Percentiles rank a stretch among this genome's conserved stretches.
These are phyloP conservation scores for Streptanthus diversifolius DNA, from an alignment of 345 rosid species.

Conservation along the genomic window DNA sequence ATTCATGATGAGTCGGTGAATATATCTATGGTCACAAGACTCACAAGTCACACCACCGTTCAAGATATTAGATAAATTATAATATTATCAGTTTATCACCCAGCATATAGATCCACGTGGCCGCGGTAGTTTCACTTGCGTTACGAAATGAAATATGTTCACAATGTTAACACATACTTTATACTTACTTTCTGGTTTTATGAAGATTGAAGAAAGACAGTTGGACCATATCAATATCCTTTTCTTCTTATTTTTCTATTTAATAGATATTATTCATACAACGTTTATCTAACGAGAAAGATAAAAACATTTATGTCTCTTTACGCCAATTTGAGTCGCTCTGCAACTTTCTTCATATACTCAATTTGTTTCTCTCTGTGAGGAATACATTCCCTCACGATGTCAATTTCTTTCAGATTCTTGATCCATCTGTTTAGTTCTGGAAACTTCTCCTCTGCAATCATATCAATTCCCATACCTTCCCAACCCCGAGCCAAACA, in stretches of 20 bases:
- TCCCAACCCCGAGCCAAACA: slow-evolving; percentile 26
- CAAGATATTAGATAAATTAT: too few relatives aligned
- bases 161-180: background rate
- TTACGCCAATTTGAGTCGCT: slow-evolving; percentile 4
- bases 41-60: background rate
- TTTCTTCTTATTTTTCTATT: background rate
- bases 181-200: background rate
- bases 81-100: too few relatives aligned
- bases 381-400: slow-evolving; percentile 24
- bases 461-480: slow-evolving; percentile 15
- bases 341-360: background rate
- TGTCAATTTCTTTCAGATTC: slow-evolving; percentile 10
- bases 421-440: slow-evolving; percentile 27
- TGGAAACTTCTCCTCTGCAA: slow-evolving; percentile 24
- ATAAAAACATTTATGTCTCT: background rate
- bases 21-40: background rate
- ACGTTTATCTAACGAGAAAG: background rate
- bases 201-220: background rate
- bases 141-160: background rate
- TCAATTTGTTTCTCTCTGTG: slow-evolving; percentile 30
- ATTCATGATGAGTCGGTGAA: background rate
- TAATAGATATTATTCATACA: background rate
- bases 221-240: background rate
- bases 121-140: background rate
- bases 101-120: background rate